Evolutionary conservation across 2,329 filamentous ascomycete species (phyloP), one percentile per base, ranked within the genome.

Genomic region (Rugonectria rugulosa): DNA sequence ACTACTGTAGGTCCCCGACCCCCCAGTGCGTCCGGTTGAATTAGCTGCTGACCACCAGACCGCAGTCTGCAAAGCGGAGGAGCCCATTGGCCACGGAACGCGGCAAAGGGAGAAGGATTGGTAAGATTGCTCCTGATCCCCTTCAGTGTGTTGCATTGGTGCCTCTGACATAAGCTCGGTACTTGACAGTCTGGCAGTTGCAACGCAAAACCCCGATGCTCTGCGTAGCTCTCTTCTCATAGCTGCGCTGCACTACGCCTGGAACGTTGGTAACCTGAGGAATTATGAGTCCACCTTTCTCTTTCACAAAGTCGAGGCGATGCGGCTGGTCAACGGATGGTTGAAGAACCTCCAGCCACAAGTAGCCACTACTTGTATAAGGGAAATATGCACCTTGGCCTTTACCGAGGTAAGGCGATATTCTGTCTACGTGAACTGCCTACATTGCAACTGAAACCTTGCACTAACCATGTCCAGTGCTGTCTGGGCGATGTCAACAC

Each of bases 241-340:
- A 5, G 63, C 64, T 4, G 62, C 61, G 1, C 12, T 66, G 0
- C 64, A 67, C 27, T 67, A 59, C 27, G 48, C 60, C 0, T 66
- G 61, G 61, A 63, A 57, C 2, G 47, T 38, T 2, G 64, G 64
- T 9, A 43, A 53, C 3, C 6, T 66, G 6, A 17, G 26, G 10
- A 44, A 21, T 3, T 64, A 57, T 21, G 64, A 66, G 12, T 43
- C 57, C 2, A 66, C 64, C 0, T 51, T 63, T 11, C 23, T 66
- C 2, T 60, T 63, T 6, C 64, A 66, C 44, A 66, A 66, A 42
- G 44, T 59, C 6, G 60, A 66, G n/a, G 42, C 56, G 1, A 60
- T 66, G 45, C 53, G 46, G 2, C 19, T 56, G 2, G 40, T 66
- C 4, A 66, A 66, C 6, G 29, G 9, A 0, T 60, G 52, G 21